phyloP scores from a whole-genome alignment of 371 early-diverging fungal species.

The Phascolomyces articulosus region DNA sequence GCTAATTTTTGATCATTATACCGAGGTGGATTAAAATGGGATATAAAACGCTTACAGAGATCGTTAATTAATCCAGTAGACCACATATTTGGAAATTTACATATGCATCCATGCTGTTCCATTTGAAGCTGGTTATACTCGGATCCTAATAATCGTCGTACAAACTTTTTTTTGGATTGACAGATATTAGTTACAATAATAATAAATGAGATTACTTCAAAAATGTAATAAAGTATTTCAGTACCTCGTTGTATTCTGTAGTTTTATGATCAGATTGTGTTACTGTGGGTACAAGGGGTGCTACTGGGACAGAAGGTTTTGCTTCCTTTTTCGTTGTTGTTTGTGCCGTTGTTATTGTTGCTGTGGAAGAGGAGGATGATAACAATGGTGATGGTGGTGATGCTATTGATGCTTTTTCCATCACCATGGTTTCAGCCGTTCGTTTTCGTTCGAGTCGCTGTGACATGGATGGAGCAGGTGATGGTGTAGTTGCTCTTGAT shows the following conservation, averaged over 20 bases:
- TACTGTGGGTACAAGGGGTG: too few relatives aligned
- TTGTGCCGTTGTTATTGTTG: neutral
- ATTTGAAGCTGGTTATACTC: neutral
- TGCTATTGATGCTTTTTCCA: neutral
- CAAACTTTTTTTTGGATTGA: too few relatives aligned
- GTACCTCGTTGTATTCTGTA: too few relatives aligned
- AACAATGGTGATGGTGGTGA: too few relatives aligned
- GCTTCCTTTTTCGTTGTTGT: neutral
- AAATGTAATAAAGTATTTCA: too few relatives aligned
- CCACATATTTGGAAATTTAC: neutral
- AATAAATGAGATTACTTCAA: too few relatives aligned
- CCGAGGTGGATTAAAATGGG: neutral
- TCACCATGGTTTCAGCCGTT: neutral
- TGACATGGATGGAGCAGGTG: neutral
- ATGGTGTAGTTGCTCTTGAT: conserved; percentile 2
- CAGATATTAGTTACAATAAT: too few relatives aligned
- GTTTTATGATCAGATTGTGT: too few relatives aligned
- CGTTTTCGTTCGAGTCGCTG: neutral
- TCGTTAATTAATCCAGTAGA: neutral
- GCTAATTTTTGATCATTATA: neutral
- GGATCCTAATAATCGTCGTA: neutral
- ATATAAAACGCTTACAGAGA: neutral
- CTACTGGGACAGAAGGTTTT: neutral
- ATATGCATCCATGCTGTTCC: neutral
- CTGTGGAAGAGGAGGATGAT: too few relatives aligned